Evolutionary conservation across 805 yeast species (phyloP).

Genomic region (Candida stauntonica): DNA sequence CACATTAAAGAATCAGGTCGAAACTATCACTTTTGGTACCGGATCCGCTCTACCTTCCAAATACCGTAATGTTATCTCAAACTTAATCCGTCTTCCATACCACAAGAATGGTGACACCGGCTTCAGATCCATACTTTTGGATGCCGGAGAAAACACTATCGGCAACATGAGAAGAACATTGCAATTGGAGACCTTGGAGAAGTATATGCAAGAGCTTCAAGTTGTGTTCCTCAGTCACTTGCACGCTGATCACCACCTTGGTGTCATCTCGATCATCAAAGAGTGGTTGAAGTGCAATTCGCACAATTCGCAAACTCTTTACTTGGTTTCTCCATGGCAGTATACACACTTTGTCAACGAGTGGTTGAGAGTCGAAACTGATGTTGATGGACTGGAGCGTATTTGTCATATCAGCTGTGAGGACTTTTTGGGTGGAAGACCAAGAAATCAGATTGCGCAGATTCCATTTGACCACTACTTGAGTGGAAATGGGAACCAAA

Average conservation of each 20-base stretch:
- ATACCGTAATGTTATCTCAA: slow-evolving; percentile 80
- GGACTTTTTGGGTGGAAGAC: slow-evolving; percentile 41
- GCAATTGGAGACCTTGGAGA: slow-evolving; percentile 39
- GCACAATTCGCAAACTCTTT: slow-evolving; percentile 40
- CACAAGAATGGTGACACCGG: slow-evolving; percentile 16
- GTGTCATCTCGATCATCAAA: slow-evolving; percentile 62
- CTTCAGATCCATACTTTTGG: slow-evolving; percentile 56
- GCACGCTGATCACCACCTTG: slow-evolving; percentile 97
- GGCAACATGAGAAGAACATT: slow-evolving; percentile 66
- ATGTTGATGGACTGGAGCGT: slow-evolving; percentile 33
- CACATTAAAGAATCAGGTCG: slow-evolving; percentile 48
- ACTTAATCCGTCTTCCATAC: slow-evolving; percentile 67
- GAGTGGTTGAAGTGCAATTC: slow-evolving; percentile 55
- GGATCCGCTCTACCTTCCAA: slow-evolving; percentile 89
- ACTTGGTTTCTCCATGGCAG: slow-evolving; percentile 72
- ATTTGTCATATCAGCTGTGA: slow-evolving; percentile 58
- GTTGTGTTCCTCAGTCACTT: slow-evolving; percentile 77
- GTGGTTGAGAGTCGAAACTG: slow-evolving; percentile 51
- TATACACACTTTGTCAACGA: slow-evolving; percentile 63
- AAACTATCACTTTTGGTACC: slow-evolving; percentile 79
- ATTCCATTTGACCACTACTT: slow-evolving; percentile 24
- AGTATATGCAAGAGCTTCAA: slow-evolving; percentile 55
- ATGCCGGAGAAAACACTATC: slow-evolving; percentile 93
- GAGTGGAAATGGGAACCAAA: background rate
- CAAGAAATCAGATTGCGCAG: slow-evolving; percentile 30